phyloP scores from a whole-genome alignment of 2,329 filamentous ascomycete species.

The Fusarium keratoplasticum region DNA sequence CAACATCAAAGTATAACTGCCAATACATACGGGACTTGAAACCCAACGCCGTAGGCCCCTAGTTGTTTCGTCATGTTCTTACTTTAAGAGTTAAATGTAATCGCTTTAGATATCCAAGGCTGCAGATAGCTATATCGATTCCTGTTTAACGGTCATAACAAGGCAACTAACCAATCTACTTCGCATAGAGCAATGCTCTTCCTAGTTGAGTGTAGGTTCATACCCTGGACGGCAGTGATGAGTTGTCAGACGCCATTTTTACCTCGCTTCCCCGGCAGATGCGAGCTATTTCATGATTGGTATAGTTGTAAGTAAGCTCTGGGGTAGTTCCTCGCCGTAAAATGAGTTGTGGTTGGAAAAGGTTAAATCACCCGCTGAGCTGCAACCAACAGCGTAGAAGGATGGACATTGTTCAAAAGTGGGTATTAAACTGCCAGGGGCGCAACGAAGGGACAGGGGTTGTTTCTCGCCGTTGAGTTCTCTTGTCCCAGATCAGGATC shows the following conservation, averaged over 20 bases:
- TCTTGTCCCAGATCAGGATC: not conserved
- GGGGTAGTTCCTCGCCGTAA: too few relatives aligned
- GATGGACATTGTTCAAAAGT: not conserved
- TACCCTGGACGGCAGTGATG: not conserved
- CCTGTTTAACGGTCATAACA: too few relatives aligned
- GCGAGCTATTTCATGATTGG: not conserved
- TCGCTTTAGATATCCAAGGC: too few relatives aligned
- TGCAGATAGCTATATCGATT: too few relatives aligned
- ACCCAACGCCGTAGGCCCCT: too few relatives aligned
- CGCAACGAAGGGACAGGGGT: not conserved
- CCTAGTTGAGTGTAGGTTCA: not conserved
- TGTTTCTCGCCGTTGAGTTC: not conserved
- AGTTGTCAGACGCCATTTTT: not conserved
- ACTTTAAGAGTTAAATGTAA: too few relatives aligned
- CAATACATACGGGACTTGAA: not conserved
- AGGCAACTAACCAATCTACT: too few relatives aligned
- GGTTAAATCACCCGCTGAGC: not conserved
- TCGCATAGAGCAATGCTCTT: too few relatives aligned
- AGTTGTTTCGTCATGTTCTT: too few relatives aligned
- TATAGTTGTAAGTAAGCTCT: not conserved
- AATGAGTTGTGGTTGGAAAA: not conserved
- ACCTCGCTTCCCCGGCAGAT: not conserved
- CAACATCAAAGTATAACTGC: not conserved
- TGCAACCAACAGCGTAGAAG: not conserved
- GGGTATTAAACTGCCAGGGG: not conserved